phyloP scores from a whole-genome alignment of 2,329 filamentous ascomycete genomes.

The Penicillium sp. region DNA sequence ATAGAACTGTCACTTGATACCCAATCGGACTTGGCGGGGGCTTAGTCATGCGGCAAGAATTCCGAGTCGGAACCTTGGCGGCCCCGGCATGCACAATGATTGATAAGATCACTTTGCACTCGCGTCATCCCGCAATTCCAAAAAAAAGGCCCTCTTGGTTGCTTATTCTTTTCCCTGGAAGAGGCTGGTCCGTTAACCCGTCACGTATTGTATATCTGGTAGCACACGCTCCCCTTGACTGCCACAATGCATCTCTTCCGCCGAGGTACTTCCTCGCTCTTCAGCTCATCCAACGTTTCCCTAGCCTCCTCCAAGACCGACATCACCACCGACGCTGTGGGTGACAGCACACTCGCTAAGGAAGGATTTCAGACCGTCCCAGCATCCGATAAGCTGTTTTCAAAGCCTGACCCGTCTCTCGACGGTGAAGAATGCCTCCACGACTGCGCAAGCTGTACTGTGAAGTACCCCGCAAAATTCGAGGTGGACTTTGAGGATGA shows the following conservation, averaged over 20 bases:
- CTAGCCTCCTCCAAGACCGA: conserved; percentile 26
- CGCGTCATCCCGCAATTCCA: conserved; percentile 11
- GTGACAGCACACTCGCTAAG: conserved; percentile 23
- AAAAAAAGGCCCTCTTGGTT: neutral
- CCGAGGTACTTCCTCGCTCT: conserved; percentile 36
- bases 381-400: conserved; percentile 66
- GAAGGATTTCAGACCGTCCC: conserved; percentile 54
- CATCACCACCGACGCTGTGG: conserved; percentile 25
- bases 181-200: neutral
- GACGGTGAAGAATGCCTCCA: conserved; percentile 89
- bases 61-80: conserved; percentile 26
- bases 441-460: conserved; percentile 81
- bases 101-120: conserved; percentile 36
- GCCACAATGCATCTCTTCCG: conserved; percentile 42
- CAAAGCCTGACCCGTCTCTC: conserved; percentile 70
- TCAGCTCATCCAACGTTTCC: conserved; percentile 35
- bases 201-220: neutral
- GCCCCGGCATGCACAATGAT: conserved; percentile 32
- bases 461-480: conserved; percentile 76
- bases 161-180: neutral
- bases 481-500: conserved; percentile 75
- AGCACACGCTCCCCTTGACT: neutral
- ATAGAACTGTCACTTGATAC: conserved; percentile 7
- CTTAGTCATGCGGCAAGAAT: conserved; percentile 29
- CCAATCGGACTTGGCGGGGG: conserved; percentile 24